Evolutionary conservation across 164 flowering plant genomes (phyloP), one percentile per base, ranked within the genome.

Genomic region (Aristolochia contorta): DNA sequence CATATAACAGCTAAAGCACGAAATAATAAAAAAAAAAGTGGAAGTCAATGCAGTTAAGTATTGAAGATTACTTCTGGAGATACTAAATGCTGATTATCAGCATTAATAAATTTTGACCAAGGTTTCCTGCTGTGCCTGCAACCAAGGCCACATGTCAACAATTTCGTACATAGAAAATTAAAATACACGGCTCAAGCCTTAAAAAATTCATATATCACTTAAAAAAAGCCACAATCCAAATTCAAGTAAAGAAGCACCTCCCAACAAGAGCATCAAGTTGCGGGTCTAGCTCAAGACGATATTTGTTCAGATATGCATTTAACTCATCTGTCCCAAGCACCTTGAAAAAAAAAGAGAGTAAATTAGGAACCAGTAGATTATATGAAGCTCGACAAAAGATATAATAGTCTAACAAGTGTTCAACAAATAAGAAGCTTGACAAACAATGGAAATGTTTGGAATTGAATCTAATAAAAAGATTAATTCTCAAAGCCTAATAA

Each of bases 41-140:
- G 22, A 47, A 22, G 0, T 12, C 48, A 55, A 15, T 3, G 12
- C 43, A 37, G 43, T 37, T 10, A 37, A 37, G 43, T 37, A 6
- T 37, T 37, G 43, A 37, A 62, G 52, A 32, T 64, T 15, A 87
- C 92, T 88, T 89, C 97, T 1, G 91, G 84, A 25, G 86, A 80
- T 59, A 81, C 84, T 24, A 89, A 70, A 74, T 83, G 94, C 62
- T 82, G 92, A 68, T 89, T 89, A 67, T 89, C 91, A 25, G 78
- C 68, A 69, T 84, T 89, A 58, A 90, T 78, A 61, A 90, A 90
- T 67, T 72, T 82, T 47, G 91, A 76, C 95, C 95, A 90, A 3
- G 97, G 89, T 59, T 90, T 85, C 79, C 86, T 73, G 71, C 91
- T 87, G 71, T 87, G 95, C 80, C 97, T 87, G 85, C 70, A 71